phyloP scores from a whole-genome alignment of 2,329 filamentous ascomycete species.

The Clarireedia monteithiana region DNA sequence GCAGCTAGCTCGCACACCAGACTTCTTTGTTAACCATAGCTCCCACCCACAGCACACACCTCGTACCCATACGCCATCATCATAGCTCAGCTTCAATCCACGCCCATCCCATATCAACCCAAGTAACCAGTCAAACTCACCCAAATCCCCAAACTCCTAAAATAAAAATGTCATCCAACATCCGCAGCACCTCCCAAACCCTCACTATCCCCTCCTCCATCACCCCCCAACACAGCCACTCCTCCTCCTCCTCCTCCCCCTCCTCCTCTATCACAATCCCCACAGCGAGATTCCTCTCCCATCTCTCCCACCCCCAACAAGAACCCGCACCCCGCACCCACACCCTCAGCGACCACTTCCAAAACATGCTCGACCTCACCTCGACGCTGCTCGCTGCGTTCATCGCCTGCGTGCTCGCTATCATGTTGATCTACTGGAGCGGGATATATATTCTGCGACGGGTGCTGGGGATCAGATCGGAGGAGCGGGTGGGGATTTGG shows the following conservation, averaged over 20 bases:
- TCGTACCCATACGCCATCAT: not conserved
- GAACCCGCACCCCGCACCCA: too few species aligned
- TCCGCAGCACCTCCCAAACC: too few species aligned
- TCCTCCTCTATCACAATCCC: not conserved
- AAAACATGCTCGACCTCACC: constrained; percentile 5
- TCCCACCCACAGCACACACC: too few species aligned
- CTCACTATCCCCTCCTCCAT: not conserved
- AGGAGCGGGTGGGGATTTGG: not conserved
- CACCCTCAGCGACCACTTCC: not conserved
- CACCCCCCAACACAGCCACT: not conserved
- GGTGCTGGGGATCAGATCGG: not conserved
- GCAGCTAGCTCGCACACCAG: too few species aligned
- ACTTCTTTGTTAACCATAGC: too few species aligned
- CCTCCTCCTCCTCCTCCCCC: not conserved
- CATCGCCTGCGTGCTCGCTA: not conserved
- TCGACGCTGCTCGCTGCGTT: not conserved
- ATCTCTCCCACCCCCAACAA: not conserved
- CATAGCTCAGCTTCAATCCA: not conserved
- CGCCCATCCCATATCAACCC: not conserved
- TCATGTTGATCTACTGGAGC: constrained; percentile 2
- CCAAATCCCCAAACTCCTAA: not conserved
- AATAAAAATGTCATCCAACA: not conserved
- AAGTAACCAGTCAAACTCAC: too few species aligned
- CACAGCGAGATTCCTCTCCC: not conserved
- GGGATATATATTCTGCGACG: not conserved